Evolutionary conservation across 2,329 filamentous ascomycete genomes (phyloP).

Genomic region (Fusarium nelsonii): DNA sequence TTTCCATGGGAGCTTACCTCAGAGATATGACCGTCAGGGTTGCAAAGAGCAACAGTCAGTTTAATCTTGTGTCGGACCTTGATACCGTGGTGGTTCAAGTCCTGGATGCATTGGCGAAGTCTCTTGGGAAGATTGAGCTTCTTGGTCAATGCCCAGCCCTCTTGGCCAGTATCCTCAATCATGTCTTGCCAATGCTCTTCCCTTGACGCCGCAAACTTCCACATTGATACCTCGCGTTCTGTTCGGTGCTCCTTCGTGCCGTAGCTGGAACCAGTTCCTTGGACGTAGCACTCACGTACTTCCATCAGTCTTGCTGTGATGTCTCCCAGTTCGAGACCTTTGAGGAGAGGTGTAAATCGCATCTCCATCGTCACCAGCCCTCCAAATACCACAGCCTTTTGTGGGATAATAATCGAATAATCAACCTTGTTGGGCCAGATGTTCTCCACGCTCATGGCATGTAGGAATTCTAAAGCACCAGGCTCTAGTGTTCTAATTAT

Average conservation of each 20-base stretch:
- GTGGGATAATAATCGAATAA: constrained; percentile 92
- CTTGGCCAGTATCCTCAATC: constrained; percentile 75
- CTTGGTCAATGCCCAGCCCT: constrained; percentile 73
- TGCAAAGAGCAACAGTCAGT: constrained; percentile 89
- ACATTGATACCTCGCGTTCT: constrained; percentile 72
- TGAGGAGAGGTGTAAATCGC: constrained; percentile 86
- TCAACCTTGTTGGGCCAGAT: constrained; percentile 98
- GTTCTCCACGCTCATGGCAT: constrained; percentile 96
- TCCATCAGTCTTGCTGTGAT: constrained; percentile 86
- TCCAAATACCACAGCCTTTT: constrained; percentile 94
- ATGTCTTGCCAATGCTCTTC: constrained; percentile 77
- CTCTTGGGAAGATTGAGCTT: constrained; percentile 81
- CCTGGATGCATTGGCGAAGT: constrained; percentile 86
- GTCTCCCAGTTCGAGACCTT: constrained; percentile 87
- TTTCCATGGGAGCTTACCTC: constrained; percentile 68
- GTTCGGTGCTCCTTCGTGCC: constrained; percentile 70
- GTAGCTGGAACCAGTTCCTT: constrained; percentile 57
- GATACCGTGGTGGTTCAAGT: constrained; percentile 88
- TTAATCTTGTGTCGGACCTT: constrained; percentile 94
- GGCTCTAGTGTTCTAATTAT: constrained; percentile 83
- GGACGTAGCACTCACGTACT: constrained; percentile 74
- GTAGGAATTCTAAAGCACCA: constrained; percentile 80
- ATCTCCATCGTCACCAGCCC: constrained; percentile 88
- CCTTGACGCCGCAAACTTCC: constrained; percentile 66
- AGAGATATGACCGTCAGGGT: constrained; percentile 93